phyloP scores from a whole-genome alignment of 495 filamentous ascomycete genomes.

The Rhypophila decipiens region DNA sequence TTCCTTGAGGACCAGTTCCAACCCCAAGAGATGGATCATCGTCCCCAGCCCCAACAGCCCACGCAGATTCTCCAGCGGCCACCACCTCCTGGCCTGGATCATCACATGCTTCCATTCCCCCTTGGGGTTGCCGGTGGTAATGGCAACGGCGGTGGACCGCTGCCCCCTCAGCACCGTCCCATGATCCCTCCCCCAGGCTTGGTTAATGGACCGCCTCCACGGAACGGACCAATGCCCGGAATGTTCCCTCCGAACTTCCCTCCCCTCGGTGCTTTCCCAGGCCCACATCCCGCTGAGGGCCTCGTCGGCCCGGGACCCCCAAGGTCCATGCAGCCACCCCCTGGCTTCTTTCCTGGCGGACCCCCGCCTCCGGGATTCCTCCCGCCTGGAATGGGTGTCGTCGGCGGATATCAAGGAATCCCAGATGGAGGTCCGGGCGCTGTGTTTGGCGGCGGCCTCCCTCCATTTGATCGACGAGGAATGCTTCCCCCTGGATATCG shows the following conservation, averaged over 20 bases:
- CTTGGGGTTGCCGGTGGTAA: constrained; percentile 21
- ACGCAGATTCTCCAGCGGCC: constrained; percentile 52
- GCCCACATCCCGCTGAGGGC: constrained; percentile 36
- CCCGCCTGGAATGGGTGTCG: constrained; percentile 37
- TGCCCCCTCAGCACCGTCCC: constrained; percentile 33
- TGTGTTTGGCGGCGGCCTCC: neutral
- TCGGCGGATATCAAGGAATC: constrained; percentile 4
- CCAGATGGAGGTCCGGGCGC: neutral
- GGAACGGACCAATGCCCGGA: constrained; percentile 35
- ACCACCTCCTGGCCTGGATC: constrained; percentile 45
- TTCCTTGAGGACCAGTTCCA: constrained; percentile 41
- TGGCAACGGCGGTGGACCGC: constrained; percentile 13
- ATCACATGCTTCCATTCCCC: constrained; percentile 42
- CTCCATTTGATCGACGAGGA: neutral
- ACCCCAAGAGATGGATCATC: constrained; percentile 32
- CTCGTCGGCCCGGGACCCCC: constrained; percentile 29
- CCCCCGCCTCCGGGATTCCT: constrained; percentile 39
- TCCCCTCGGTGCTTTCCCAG: constrained; percentile 27
- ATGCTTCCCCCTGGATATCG: neutral
- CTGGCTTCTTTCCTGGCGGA: constrained; percentile 41
- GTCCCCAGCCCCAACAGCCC: constrained; percentile 36
- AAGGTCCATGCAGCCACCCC: constrained; percentile 38
- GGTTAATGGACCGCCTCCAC: constrained; percentile 26
- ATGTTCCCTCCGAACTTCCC: constrained; percentile 47
- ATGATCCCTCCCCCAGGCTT: constrained; percentile 51